Percentiles rank a stretch among this genome's conserved stretches.
Evolutionary conservation across 2,329 filamentous ascomycete species (phyloP).

Genomic region (Beauveria brongniartii): DNA sequence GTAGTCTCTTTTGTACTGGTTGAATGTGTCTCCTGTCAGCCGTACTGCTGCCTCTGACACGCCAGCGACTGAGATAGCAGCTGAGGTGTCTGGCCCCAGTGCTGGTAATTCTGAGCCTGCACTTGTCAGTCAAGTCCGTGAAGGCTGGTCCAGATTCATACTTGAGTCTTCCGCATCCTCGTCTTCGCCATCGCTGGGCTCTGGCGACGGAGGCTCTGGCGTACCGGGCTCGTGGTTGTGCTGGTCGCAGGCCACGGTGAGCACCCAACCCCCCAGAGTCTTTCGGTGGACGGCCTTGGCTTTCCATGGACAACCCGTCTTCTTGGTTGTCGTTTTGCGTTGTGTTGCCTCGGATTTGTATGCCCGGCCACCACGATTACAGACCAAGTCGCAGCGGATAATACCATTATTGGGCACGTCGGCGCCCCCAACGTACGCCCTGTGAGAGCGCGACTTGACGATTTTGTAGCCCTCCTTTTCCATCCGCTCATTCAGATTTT

Average conservation of each 20-base stretch:
- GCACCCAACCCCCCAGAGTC: conserved; percentile 34
- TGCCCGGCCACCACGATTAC: conserved; percentile 34
- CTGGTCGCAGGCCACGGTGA: conserved; percentile 35
- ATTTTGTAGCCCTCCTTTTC: conserved; percentile 38
- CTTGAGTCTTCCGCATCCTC: conserved; percentile 21
- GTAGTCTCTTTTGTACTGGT: conserved; percentile 35
- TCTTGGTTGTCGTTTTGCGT: conserved; percentile 38
- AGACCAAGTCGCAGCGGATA: conserved; percentile 37
- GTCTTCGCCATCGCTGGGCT: conserved; percentile 26
- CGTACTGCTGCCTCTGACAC: conserved; percentile 30
- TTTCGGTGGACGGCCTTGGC: conserved; percentile 37
- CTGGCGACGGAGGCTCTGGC: conserved; percentile 31
- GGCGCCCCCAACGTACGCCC: conserved; percentile 31
- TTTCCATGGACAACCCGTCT: conserved; percentile 38
- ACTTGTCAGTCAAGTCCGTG: conserved; percentile 1
- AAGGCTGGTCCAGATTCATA: conserved; percentile 8
- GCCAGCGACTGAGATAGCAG: conserved; percentile 31
- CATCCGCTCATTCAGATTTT: conserved; percentile 32
- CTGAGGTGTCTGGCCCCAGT: conserved; percentile 11
- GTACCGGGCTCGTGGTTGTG: conserved; percentile 38
- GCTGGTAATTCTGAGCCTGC: conserved; percentile 10
- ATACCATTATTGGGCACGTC: conserved; percentile 35
- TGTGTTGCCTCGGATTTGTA: conserved; percentile 37
- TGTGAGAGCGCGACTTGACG: conserved; percentile 36
- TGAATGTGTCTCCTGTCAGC: conserved; percentile 35